phyloP scores from a whole-genome alignment of 164 flowering plant species.

The Annona squamosa region DNA sequence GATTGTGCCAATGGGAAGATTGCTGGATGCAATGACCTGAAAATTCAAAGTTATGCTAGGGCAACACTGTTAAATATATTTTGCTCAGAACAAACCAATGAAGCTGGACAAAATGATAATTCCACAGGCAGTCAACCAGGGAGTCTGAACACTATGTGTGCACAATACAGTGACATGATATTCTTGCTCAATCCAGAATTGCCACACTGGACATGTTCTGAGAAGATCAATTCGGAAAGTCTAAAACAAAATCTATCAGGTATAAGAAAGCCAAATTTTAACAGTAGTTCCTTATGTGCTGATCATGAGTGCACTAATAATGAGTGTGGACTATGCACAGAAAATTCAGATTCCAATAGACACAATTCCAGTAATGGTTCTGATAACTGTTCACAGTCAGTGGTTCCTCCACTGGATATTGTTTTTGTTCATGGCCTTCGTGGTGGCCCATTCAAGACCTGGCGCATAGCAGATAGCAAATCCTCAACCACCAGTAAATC shows the following conservation, averaged over 20 bases:
- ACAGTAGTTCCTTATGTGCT: conserved; percentile 8
- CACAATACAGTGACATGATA: conserved; percentile 65
- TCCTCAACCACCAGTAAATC: conserved; percentile 68
- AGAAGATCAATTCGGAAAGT: conserved; percentile 14
- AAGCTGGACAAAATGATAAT: conserved; percentile 21
- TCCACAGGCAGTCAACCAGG: conserved; percentile 16
- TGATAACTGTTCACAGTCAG: conserved; percentile 17
- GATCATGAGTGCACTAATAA: conserved; percentile 8
- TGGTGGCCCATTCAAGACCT: conserved; percentile 92
- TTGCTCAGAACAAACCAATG: conserved; percentile 34
- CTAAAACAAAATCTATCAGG: conserved; percentile 9
- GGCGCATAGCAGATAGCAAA: conserved; percentile 92
- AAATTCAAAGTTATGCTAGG: conserved; percentile 88
- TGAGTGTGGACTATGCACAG: conserved; percentile 8
- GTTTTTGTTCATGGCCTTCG: conserved; percentile 93
- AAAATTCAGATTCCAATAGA: conserved; percentile 14
- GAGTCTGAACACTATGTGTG: conserved; percentile 28
- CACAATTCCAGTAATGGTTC: conserved; percentile 25
- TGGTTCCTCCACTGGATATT: conserved; percentile 56
- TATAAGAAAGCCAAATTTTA: conserved; percentile 8
- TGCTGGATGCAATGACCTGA: conserved; percentile 80
- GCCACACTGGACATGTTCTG: conserved; percentile 79
- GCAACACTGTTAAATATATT: conserved; percentile 63
- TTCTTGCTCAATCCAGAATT: conserved; percentile 74
- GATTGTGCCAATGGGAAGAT: conserved; percentile 87